phyloP scores from a whole-genome alignment of 345 rosid genomes.

The Ceriops zippeliana region DNA sequence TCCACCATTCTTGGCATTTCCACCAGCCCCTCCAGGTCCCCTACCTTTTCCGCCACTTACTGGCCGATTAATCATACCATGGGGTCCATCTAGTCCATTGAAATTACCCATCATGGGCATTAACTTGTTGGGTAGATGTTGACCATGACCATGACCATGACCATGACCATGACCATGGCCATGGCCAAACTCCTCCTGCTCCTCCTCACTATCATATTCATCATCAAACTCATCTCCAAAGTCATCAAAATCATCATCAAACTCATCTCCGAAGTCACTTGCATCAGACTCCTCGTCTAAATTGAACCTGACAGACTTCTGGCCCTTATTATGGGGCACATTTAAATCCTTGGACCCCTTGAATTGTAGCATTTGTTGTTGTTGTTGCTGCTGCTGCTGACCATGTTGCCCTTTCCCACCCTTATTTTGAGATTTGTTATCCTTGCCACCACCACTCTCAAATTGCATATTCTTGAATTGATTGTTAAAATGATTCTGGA shows the following conservation, averaged over 20 bases:
- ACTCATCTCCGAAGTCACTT: conserved; percentile 25
- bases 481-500: conserved; percentile 37
- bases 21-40: background rate
- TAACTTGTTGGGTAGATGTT: conserved; percentile 44
- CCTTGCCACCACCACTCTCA: conserved; percentile 30
- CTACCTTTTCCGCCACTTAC: background rate
- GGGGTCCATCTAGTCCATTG: conserved; percentile 12
- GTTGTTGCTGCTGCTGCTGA: conserved; percentile 23
- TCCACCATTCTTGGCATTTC: conserved; percentile 28
- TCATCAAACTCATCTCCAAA: conserved; percentile 39
- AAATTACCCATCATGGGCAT: conserved; percentile 29
- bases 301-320: conserved; percentile 66
- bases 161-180: conserved; percentile 41
- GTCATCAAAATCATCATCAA: conserved; percentile 36
- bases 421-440: conserved; percentile 47
- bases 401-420: conserved; percentile 38
- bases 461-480: conserved; percentile 53
- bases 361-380: conserved; percentile 50
- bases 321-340: conserved; percentile 31
- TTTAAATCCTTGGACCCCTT: conserved; percentile 43
- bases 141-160: conserved; percentile 38
- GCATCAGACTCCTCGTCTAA: conserved; percentile 33
- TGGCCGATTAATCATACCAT: conserved; percentile 46
- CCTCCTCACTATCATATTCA: conserved; percentile 39
- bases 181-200: conserved; percentile 36